phyloP scores from a whole-genome alignment of 192 early-diverging fungal genomes.

The Gryganskiella cystojenkinii region DNA sequence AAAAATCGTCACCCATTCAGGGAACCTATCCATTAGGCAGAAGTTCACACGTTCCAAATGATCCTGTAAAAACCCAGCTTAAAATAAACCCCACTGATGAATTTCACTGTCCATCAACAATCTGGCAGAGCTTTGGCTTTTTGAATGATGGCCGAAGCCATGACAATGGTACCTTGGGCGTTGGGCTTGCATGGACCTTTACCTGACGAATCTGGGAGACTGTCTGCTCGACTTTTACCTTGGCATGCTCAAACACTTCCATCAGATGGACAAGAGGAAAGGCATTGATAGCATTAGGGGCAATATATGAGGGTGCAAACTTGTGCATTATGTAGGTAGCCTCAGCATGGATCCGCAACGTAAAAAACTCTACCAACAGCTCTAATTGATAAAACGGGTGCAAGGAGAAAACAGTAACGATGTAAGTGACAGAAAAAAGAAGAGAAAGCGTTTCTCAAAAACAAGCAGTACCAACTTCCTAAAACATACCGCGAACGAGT shows the following conservation, averaged over 20 bases:
- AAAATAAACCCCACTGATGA: too few species aligned
- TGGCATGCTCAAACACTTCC: slow-evolving; percentile 21
- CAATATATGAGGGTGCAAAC: slow-evolving; percentile 23
- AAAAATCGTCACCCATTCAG: too few species aligned
- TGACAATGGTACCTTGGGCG: slow-evolving; percentile 26
- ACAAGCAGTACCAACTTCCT: neutral
- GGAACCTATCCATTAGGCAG: too few species aligned
- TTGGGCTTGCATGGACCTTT: slow-evolving; percentile 24
- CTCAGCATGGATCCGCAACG: slow-evolving; percentile 23
- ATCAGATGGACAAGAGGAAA: slow-evolving; percentile 38
- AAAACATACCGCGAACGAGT: slow-evolving; percentile 20
- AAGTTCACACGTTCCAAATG: too few species aligned
- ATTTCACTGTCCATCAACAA: slow-evolving; percentile 34
- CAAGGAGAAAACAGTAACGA: neutral
- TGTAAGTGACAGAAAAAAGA: neutral
- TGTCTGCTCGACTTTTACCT: slow-evolving; percentile 18
- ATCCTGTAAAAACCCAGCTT: too few species aligned
- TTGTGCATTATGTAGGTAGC: slow-evolving; percentile 32
- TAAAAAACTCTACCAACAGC: slow-evolving; percentile 31
- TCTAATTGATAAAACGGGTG: slow-evolving; percentile 28
- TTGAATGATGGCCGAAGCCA: slow-evolving; percentile 42
- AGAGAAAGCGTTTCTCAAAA: neutral
- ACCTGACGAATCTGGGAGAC: slow-evolving; percentile 30
- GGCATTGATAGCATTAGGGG: slow-evolving; percentile 24
- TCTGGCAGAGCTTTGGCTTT: slow-evolving; percentile 23